Conservation (phyloP, 176 grass and related monocot species). For the Miscanthus lutarioriparius region DNA sequence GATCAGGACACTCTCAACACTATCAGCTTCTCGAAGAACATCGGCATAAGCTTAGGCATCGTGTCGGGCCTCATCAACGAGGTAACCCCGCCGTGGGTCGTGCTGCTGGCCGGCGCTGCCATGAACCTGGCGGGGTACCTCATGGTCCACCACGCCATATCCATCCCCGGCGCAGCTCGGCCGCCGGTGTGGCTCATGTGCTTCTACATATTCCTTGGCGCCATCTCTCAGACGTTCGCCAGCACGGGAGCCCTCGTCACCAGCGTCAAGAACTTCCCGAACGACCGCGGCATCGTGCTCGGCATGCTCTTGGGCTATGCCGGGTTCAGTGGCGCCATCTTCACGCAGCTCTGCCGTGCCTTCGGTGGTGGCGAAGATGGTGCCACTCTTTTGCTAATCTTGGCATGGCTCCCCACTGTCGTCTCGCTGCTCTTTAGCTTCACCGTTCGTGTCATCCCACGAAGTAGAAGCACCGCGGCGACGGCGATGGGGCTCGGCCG, state of each 20-base stretch:
- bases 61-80: neutral
- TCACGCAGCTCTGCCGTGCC: slow-evolving; percentile 73
- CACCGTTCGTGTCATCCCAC: neutral
- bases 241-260: slow-evolving; percentile 80
- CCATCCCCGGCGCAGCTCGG: neutral
- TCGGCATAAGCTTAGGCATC: neutral
- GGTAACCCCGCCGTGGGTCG: neutral
- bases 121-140: neutral
- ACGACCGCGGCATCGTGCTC: slow-evolving; percentile 70
- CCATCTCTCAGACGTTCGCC: slow-evolving; percentile 42
- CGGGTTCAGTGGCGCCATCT: slow-evolving; percentile 80
- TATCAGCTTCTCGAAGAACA: neutral
- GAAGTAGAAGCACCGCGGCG: neutral
- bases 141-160: neutral
- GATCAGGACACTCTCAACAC: neutral
- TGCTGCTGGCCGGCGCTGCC: neutral
- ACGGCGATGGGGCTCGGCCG: neutral
- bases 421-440: neutral
- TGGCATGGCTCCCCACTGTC: neutral
- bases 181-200: neutral
- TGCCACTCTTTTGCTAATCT: neutral
- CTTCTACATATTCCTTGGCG: neutral
- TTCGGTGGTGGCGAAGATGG: slow-evolving; percentile 25
- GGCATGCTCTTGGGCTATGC: slow-evolving; percentile 81
- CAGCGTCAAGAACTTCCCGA: slow-evolving; percentile 77